Evolutionary conservation across 2,329 filamentous ascomycete genomes (phyloP), one percentile per base, ranked within the genome.

Genomic region (Fusarium pseudonygamai): DNA sequence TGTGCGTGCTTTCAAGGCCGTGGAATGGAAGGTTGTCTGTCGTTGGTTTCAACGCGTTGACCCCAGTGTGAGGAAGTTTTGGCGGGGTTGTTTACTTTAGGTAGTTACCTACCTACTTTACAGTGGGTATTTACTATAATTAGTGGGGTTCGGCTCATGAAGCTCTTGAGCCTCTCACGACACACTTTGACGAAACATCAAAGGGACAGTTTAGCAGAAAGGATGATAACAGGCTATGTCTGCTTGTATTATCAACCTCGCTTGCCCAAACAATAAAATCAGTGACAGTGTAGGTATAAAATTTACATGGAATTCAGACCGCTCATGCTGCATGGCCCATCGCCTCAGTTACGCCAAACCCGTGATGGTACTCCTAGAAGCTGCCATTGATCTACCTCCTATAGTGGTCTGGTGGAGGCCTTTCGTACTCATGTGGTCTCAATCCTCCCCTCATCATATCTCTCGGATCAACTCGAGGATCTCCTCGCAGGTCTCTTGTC

Each of bases 351-450:
- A 26, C 67, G 52, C 65, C 59, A n/a, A 57, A 47, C 24, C 26
- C 40, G 36, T 36, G 32, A 16, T 28, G 15, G 30, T 45, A 22
- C 36, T 15, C 34, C 14, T 28, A n/a, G 22, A 26, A 58, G 12
- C 46, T 47, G 30, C 28, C 60, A 18, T 40, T 18, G 36, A 22
- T 34, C 78, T 80, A 86, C 68, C 85, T 80, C 69, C 84, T 82
- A 69, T 86, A 87, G 49, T 82, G 80, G 67, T 87, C 85, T 7
- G 80, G 80, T 42, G 83, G 84, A 43, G 82, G 84, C 30, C 81
- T 81, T 14, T 87, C 85, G 57, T 85, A 87, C 39, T 86, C 84
- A 37, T 85, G 84, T 20, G 84, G 84, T 57, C 85, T 79, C 37
- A 86, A 71, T 32, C 84, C 83, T 36, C 84, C 84, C 39, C 84